These are phyloP conservation scores for Stachybotrys elegans DNA, from an alignment of 2,329 filamentous ascomycete genomes.

Conservation along the genomic window DNA sequence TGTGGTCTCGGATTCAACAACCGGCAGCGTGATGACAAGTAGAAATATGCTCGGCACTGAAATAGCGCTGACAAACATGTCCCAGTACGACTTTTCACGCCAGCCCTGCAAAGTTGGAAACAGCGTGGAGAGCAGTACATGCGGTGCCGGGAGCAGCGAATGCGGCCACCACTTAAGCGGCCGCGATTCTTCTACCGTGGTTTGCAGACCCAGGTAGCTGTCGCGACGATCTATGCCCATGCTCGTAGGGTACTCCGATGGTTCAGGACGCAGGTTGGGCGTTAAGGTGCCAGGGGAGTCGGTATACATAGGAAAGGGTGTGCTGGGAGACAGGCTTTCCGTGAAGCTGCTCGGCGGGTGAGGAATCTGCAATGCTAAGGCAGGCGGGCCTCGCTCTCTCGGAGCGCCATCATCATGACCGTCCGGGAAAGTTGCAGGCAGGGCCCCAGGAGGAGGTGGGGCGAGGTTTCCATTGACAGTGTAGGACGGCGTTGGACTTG, in stretches of 20 bases:
- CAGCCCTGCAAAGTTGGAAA: conserved; percentile 86
- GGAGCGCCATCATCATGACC: conserved; percentile 6
- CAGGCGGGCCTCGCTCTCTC: conserved; percentile 10
- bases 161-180: conserved; percentile 79
- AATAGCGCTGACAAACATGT: conserved; percentile 73
- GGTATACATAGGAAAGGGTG: conserved; percentile 64
- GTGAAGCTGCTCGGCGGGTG: conserved; percentile 37
- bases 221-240: conserved; percentile 29
- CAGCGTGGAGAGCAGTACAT: conserved; percentile 65
- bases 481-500: conserved; percentile 25
- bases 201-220: conserved; percentile 42
- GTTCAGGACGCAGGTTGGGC: conserved; percentile 33
- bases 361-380: conserved; percentile 42
- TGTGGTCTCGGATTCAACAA: conserved; percentile 68
- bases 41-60: conserved; percentile 89
- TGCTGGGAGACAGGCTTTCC: conserved; percentile 42
- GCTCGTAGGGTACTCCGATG: conserved; percentile 52
- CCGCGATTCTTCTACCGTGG: conserved; percentile 30
- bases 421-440: conserved; percentile 12
- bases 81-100: conserved; percentile 77
- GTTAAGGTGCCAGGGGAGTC: conserved; percentile 50
- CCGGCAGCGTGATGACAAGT: conserved; percentile 83
- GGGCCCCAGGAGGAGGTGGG: conserved; percentile 31
- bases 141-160: conserved; percentile 63
- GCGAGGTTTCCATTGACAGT: conserved; percentile 35